Conservation (phyloP, 2,329 filamentous ascomycete genomes). For the Dactylonectria estremocensis region DNA sequence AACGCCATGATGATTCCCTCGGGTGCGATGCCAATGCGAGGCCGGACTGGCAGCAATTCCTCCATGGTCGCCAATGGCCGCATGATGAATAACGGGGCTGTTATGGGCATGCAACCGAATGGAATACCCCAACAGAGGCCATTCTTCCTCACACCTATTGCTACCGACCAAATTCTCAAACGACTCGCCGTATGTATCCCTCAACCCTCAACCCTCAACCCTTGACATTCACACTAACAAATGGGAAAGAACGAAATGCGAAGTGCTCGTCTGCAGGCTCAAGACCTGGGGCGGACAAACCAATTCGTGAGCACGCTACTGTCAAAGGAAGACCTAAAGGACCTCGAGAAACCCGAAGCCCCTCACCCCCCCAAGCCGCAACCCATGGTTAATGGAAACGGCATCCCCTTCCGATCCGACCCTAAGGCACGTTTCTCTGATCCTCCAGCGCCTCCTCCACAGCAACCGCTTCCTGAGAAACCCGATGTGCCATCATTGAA, state of each 20-base stretch:
- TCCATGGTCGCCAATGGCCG: slow-evolving; percentile 74
- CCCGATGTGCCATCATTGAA: slow-evolving; percentile 85
- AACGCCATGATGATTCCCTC: slow-evolving; percentile 80
- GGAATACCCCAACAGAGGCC: slow-evolving; percentile 81
- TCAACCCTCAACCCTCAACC: no score
- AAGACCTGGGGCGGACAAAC: slow-evolving; percentile 86
- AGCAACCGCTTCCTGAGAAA: slow-evolving; percentile 94
- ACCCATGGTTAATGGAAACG: slow-evolving; percentile 66
- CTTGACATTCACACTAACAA: slow-evolving; percentile 40
- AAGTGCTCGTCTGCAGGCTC: slow-evolving; percentile 87
- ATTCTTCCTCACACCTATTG: slow-evolving; percentile 90
- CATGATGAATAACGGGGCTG: slow-evolving; percentile 65
- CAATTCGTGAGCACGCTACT: slow-evolving; percentile 86
- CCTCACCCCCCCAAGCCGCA: slow-evolving; percentile 64
- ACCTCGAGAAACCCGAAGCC: slow-evolving; percentile 66
- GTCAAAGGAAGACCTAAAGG: slow-evolving; percentile 77
- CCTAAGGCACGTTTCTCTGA: slow-evolving; percentile 90
- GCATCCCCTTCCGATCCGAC: slow-evolving; percentile 75
- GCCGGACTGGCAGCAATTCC: slow-evolving; percentile 78
- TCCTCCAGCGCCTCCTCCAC: slow-evolving; percentile 92
- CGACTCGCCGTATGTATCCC: slow-evolving; percentile 54
- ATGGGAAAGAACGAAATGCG: slow-evolving; percentile 85
- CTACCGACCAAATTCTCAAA: slow-evolving; percentile 95
- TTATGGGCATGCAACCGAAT: slow-evolving; percentile 67
- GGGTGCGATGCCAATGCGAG: slow-evolving; percentile 79